Conservation (phyloP, 1,284 basidiomycete species). For the Stygiomarasmius scandens region DNA sequence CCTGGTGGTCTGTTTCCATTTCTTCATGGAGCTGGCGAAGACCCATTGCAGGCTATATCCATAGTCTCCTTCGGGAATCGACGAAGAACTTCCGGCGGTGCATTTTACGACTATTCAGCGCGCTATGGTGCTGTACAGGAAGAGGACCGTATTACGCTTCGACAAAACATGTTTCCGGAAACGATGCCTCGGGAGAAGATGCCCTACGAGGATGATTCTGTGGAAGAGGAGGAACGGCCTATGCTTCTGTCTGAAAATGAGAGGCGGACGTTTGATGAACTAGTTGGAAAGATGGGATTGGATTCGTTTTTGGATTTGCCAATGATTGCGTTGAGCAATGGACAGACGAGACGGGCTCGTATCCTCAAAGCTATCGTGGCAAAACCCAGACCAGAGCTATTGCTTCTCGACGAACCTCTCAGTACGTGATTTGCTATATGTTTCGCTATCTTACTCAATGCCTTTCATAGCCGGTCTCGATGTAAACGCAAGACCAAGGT, state of each 20-base stretch:
- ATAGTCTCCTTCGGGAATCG: constrained; percentile 79
- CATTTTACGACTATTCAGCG: constrained; percentile 91
- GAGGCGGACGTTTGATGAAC: constrained; percentile 46
- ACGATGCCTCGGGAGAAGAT: constrained; percentile 33
- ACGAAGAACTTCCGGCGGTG: constrained; percentile 57
- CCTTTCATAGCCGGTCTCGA: constrained; percentile 70
- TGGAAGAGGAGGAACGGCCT: constrained; percentile 22
- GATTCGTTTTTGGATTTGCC: constrained; percentile 75
- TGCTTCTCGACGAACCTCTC: constrained; percentile 86
- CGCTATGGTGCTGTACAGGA: constrained; percentile 87
- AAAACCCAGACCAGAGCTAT: constrained; percentile 59
- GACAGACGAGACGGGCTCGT: constrained; percentile 87
- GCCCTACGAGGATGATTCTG: constrained; percentile 32
- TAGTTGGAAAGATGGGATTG: constrained; percentile 60
- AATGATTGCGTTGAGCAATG: constrained; percentile 84
- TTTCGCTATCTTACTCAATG: constrained; percentile 15
- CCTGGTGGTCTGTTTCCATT: constrained; percentile 76
- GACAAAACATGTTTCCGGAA: constrained; percentile 70
- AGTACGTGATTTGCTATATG: constrained; percentile 47
- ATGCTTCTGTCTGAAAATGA: constrained; percentile 29
- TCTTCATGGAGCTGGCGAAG: constrained; percentile 40
- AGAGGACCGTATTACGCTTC: constrained; percentile 75
- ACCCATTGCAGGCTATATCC: constrained; percentile 56
- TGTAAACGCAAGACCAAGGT: constrained; percentile 54
- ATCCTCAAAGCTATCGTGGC: constrained; percentile 78